Evolutionary conservation across 345 rosid genomes (phyloP).

Genomic region (Limnanthes douglasii): DNA sequence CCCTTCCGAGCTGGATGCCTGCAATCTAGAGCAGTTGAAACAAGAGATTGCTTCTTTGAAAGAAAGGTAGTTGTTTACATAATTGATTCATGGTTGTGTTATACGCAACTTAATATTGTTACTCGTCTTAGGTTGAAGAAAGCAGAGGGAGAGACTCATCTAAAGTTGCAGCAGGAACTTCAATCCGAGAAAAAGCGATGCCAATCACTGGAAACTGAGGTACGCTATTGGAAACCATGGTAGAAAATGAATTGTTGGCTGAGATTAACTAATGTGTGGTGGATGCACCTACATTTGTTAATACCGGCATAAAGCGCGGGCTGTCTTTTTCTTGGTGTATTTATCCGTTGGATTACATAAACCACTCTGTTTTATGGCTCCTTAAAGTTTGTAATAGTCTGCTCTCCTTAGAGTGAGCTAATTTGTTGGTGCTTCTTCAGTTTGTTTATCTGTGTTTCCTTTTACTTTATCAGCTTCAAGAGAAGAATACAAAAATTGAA

Average conservation of each 20-base stretch:
- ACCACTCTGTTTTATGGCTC: too few species aligned
- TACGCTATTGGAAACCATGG: slow-evolving; percentile 13
- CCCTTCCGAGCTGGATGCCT: too few species aligned
- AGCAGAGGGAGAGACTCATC: slow-evolving; percentile 10
- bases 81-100: background rate
- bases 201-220: slow-evolving; percentile 45
- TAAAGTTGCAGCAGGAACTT: slow-evolving; percentile 17
- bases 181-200: slow-evolving; percentile 32
- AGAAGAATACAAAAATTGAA: slow-evolving; percentile 31
- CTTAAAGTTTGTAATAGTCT: too few species aligned
- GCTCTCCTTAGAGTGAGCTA: too few species aligned
- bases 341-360: too few species aligned
- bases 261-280: too few species aligned
- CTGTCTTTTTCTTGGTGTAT: too few species aligned
- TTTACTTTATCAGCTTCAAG: slow-evolving; percentile 25
- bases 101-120: background rate
- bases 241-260: too few species aligned
- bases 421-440: too few species aligned
- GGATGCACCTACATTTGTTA: too few species aligned
- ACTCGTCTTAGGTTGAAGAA: slow-evolving; percentile 29
- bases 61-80: slow-evolving; percentile 21
- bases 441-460: too few species aligned
- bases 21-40: slow-evolving; percentile 17
- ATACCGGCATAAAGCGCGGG: too few species aligned
- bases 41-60: slow-evolving; percentile 28